phyloP scores from a whole-genome alignment of 306 rosid species.

The Notholithocarpus densiflorus region DNA sequence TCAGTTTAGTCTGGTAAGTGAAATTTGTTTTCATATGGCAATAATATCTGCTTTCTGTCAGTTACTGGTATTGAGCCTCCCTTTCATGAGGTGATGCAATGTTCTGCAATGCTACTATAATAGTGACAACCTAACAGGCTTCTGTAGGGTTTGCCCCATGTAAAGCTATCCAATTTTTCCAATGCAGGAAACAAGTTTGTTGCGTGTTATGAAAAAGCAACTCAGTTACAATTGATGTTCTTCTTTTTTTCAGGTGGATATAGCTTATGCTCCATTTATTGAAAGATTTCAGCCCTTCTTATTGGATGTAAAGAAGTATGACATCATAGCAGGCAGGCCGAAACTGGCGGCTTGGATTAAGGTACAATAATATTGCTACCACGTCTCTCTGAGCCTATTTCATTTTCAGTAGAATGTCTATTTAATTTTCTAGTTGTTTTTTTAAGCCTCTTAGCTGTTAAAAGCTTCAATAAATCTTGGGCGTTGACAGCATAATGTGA shows the following conservation, averaged over 20 bases:
- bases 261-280: conserved; percentile 81
- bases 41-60: background rate
- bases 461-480: background rate
- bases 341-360: conserved; percentile 66
- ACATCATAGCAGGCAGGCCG: conserved; percentile 66
- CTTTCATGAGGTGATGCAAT: background rate
- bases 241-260: conserved; percentile 60
- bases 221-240: background rate
- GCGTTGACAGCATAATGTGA: background rate
- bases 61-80: background rate
- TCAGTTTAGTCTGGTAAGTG: conserved; percentile 66
- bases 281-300: conserved; percentile 69
- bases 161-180: background rate
- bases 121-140: background rate
- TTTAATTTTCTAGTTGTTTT: background rate
- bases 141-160: background rate
- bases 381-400: background rate
- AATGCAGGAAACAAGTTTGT: background rate
- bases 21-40: background rate
- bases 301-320: conserved; percentile 54
- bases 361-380: conserved; percentile 29
- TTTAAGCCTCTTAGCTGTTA: background rate
- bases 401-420: background rate
- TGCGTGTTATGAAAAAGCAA: background rate
- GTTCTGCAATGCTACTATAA: background rate